These are phyloP conservation scores for Corylus heterophylla DNA, from an alignment of 306 rosid species.

Conservation along the genomic window DNA sequence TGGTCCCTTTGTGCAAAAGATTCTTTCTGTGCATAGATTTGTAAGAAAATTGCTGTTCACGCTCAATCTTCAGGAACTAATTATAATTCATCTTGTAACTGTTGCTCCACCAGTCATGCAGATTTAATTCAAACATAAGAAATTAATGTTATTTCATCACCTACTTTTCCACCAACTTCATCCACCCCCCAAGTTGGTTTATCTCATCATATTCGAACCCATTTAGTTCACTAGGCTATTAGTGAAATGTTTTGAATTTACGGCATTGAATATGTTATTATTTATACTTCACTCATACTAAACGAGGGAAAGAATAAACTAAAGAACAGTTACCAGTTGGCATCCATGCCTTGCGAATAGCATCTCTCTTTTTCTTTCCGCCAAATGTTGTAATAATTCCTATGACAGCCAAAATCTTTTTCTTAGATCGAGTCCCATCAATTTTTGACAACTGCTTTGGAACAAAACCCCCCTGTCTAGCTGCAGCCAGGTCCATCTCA, in stretches of 20 bases:
- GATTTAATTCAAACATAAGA: not conserved
- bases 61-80: not conserved
- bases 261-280: not conserved
- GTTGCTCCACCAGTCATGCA: not conserved
- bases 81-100: not conserved
- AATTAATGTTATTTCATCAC: not conserved
- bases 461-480: constrained; percentile 65
- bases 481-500: constrained; percentile 62
- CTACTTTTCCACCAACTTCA: not conserved
- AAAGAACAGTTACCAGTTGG: constrained; percentile 51
- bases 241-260: not conserved
- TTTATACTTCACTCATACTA: not conserved
- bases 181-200: constrained; percentile 1
- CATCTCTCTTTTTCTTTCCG: constrained; percentile 62
- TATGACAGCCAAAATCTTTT: constrained; percentile 50
- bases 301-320: constrained; percentile 19
- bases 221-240: not conserved
- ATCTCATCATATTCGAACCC: not conserved
- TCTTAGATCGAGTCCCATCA: constrained; percentile 41
- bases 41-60: not conserved
- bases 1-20: not conserved
- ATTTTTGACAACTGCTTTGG: constrained; percentile 34
- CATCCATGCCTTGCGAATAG: constrained; percentile 81
- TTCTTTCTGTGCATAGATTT: not conserved
- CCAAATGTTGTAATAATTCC: constrained; percentile 72